Conservation (phyloP, 345 rosid genomes). For the Gynandropsis gynandra region DNA sequence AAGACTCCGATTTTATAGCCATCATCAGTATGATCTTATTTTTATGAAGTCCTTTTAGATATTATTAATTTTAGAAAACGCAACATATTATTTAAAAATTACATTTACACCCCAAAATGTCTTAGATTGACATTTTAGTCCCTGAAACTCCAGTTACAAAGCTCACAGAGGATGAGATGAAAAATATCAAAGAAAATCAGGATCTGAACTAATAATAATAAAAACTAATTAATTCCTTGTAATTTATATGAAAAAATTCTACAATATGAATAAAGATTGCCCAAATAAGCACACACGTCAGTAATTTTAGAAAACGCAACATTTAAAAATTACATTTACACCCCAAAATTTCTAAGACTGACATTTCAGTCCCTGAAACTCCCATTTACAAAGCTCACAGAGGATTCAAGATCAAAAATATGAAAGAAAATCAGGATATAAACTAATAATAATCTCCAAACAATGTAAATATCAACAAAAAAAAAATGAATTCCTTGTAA, state of each 20-base stretch:
- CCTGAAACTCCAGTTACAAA: background rate
- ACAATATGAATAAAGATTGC: constrained; percentile 4
- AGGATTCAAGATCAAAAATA: no score
- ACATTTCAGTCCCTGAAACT: background rate
- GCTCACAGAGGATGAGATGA: background rate
- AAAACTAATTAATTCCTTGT: no score
- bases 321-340: background rate
- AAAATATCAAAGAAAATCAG: no score
- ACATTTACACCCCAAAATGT: background rate
- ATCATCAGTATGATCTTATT: background rate
- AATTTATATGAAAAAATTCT: no score
- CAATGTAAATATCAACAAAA: constrained; percentile 10
- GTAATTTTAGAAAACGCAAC: background rate
- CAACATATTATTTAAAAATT: background rate
- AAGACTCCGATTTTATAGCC: background rate
- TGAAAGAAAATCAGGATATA: no score
- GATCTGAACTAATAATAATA: no score
- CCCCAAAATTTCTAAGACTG: background rate
- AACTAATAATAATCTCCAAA: no score
- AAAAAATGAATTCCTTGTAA: no score
- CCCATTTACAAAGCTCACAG: no score
- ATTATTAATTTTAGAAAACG: background rate
- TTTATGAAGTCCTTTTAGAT: constrained; percentile 1
- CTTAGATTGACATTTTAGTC: background rate
- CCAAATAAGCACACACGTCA: constrained; percentile 4